These are phyloP conservation scores for Tremellales sp. DNA, from an alignment of 1,284 basidiomycete genomes.

Conservation along the genomic window DNA sequence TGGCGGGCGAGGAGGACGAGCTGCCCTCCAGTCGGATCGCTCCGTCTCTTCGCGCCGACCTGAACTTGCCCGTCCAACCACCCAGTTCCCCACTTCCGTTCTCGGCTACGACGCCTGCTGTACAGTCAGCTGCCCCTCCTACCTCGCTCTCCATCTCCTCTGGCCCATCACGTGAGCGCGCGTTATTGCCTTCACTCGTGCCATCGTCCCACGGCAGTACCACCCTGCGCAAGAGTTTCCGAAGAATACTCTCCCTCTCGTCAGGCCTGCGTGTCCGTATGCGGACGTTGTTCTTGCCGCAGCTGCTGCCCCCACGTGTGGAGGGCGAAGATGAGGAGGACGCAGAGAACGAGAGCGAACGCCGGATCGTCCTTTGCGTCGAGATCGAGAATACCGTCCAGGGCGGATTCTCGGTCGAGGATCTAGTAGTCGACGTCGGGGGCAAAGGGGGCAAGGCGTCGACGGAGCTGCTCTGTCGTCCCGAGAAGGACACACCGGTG, in stretches of 20 bases:
- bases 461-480: constrained; percentile 47
- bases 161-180: constrained; percentile 20
- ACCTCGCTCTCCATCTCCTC: constrained; percentile 16
- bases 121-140: constrained; percentile 3
- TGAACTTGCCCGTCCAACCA: constrained; percentile 18
- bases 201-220: constrained; percentile 30
- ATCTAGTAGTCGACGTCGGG: constrained; percentile 65
- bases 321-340: constrained; percentile 52
- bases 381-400: constrained; percentile 63
- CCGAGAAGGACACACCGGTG: constrained; percentile 44
- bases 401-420: constrained; percentile 66
- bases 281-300: constrained; percentile 80
- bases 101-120: constrained; percentile 14
- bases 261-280: constrained; percentile 81
- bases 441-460: constrained; percentile 68
- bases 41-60: constrained; percentile 29
- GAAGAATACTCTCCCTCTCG: constrained; percentile 69
- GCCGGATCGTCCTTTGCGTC: constrained; percentile 77
- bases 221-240: constrained; percentile 75
- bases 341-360: constrained; percentile 70
- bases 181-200: constrained; percentile 8
- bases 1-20: constrained; percentile 37
- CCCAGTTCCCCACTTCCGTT: constrained; percentile 13
- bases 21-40: constrained; percentile 37
- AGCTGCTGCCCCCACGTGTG: constrained; percentile 58